Evolutionary conservation across 169 alveolate species (phyloP), one percentile per base, ranked within the genome.

Genomic region (Plasmodium cynomolgi): DNA sequence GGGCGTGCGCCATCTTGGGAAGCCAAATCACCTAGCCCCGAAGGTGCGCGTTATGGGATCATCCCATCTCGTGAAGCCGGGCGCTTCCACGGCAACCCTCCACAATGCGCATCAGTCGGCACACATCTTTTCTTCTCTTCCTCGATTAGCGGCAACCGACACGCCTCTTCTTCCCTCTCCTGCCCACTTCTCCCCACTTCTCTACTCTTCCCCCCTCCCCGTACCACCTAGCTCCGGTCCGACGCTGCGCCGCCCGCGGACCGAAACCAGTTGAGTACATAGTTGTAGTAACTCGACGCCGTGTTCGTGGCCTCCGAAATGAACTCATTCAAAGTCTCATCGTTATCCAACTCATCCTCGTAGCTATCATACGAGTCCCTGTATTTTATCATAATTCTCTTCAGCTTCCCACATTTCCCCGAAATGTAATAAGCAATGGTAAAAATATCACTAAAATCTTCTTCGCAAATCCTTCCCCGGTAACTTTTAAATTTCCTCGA

Each of bases 381-480:
- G 68, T 90, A 90, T 34, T 90, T 90, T 2, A 90, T 90, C 94
- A 90, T 80, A 62, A 90, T 71, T 9, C 94, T 37, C 20, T 58
- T 90, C 54, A 90, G 72, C 54, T 80, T 90, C 20, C 90, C 90
- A 90, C 84, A 62, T 39, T 90, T 90, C 3, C 90, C 90, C 20
- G 90, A 80, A 5, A 90, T 81, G 47, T 90, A 90, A 80, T 90
- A 90, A 80, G 94, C 94, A 37, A 90, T 90, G 20, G 94, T 90
- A 80, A 90, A 90, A 37, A 90, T 90, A 68, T 90, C 94, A 80
- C 94, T 90, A 80, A 39, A 90, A 80, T 90, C 94, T 62, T 90
- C 94, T 50, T 90, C 94, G 23, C 94, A 90, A 39, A 90, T 80
- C 34, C 31, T 90, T 2, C 94, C 94, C 20, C 94, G 31, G 72